phyloP scores from a whole-genome alignment of 768 basidiomycete species.

The Serpula lacrymans region DNA sequence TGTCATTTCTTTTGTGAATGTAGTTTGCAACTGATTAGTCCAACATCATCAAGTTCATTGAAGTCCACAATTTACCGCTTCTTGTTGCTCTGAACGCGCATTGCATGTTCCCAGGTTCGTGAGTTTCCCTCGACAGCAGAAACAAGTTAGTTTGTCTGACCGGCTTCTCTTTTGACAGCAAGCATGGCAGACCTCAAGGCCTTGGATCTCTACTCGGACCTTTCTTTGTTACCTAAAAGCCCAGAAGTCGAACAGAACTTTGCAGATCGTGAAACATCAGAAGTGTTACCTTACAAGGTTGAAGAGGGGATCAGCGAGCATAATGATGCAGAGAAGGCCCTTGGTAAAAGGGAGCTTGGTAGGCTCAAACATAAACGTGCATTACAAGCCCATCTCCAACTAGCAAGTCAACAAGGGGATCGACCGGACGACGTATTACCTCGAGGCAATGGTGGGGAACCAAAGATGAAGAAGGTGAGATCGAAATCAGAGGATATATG shows the following conservation, averaged over 20 bases:
- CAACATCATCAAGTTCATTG: conserved; percentile 25
- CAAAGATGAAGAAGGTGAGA: too few species aligned
- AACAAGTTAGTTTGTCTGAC: too few species aligned
- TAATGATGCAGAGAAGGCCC: conserved; percentile 18
- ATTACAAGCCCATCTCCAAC: conserved; percentile 28
- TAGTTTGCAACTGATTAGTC: conserved; percentile 27
- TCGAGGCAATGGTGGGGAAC: too few species aligned
- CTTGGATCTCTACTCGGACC: conserved; percentile 58
- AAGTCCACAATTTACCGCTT: conserved; percentile 25
- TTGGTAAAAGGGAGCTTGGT: conserved; percentile 45
- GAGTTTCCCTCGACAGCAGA: too few species aligned
- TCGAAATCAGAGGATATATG: too few species aligned
- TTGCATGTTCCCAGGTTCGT: conserved; percentile 45
- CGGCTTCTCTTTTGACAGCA: conserved; percentile 32
- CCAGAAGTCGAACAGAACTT: conserved; percentile 42
- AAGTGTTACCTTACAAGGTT: conserved; percentile 6
- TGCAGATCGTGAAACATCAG: conserved; percentile 28
- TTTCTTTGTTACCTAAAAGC: conserved; percentile 60
- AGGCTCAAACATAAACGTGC: conserved; percentile 51
- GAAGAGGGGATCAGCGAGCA: conserved; percentile 12
- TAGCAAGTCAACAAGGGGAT: conserved; percentile 5
- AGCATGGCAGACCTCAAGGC: conserved; percentile 43
- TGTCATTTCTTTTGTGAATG: conserved; percentile 2
- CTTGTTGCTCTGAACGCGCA: conserved; percentile 44
- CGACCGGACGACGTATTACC: too few species aligned